phyloP scores from a whole-genome alignment of 176 grass and related monocot genomes.

The Stipa capillata region DNA sequence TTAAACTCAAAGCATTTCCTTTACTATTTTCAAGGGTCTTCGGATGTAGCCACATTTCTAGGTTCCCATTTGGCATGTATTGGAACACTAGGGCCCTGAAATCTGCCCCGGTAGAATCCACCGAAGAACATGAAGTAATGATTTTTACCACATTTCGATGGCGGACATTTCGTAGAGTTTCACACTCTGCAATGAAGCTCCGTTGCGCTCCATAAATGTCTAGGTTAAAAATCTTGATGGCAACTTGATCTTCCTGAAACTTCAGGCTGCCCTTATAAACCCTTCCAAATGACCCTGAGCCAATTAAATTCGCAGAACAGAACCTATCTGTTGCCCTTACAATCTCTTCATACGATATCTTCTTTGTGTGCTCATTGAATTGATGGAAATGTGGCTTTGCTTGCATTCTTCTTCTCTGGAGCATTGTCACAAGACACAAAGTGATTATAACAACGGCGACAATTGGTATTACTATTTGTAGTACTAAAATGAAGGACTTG shows the following conservation, averaged over 20 bases:
- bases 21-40: background rate
- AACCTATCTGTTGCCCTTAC: constrained; percentile 31
- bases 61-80: constrained; percentile 52
- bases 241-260: constrained; percentile 5
- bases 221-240: constrained; percentile 51
- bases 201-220: constrained; percentile 1
- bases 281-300: constrained; percentile 36
- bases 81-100: constrained; percentile 55
- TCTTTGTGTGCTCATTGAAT: background rate
- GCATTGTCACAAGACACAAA: background rate
- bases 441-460: background rate
- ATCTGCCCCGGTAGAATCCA: constrained; percentile 26
- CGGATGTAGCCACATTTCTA: constrained; percentile 52
- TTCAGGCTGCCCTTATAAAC: constrained; percentile 40
- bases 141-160: constrained; percentile 55
- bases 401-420: background rate
- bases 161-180: constrained; percentile 29
- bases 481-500: background rate
- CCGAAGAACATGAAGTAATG: constrained; percentile 38
- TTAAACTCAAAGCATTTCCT: constrained; percentile 1
- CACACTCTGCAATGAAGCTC: constrained; percentile 53
- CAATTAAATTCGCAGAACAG: constrained; percentile 27
- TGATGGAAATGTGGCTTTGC: background rate
- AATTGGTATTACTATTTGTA: background rate
- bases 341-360: constrained; percentile 24